A percentile compares a stretch with the other conserved stretches of the same genome.
Evolutionary conservation across 345 rosid species (phyloP).

Genomic region (Rhizophora mangle): DNA sequence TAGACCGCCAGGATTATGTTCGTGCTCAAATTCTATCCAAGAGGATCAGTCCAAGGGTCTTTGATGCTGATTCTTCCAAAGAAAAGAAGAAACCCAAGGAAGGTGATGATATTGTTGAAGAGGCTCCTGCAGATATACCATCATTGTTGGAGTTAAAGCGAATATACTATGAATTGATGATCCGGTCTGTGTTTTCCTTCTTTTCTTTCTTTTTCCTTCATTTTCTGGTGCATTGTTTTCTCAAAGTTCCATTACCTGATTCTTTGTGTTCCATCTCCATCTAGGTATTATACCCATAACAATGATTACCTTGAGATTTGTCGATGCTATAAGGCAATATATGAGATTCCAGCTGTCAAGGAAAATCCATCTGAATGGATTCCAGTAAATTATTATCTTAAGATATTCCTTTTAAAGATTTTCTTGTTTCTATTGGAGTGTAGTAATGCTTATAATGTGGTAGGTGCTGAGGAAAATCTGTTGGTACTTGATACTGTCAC

Average conservation of each 20-base stretch:
- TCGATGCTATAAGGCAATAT: conserved; percentile 89
- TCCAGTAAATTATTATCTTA: conserved; percentile 46
- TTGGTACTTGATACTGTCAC: conserved; percentile 73
- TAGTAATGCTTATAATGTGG: conserved; percentile 3
- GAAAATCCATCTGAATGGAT: conserved; percentile 73
- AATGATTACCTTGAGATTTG: conserved; percentile 87
- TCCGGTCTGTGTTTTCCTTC: conserved; percentile 43
- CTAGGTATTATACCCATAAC: conserved; percentile 74
- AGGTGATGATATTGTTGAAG: conserved; percentile 79
- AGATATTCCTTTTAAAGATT: background rate
- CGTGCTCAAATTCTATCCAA: conserved; percentile 95
- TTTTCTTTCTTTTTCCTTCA: background rate
- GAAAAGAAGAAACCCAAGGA: conserved; percentile 94
- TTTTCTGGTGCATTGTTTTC: background rate
- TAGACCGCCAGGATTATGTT: conserved; percentile 88
- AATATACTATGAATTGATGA: conserved; percentile 85
- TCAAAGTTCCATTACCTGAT: conserved; percentile 1
- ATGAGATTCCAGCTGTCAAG: conserved; percentile 83
- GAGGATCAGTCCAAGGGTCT: conserved; percentile 89
- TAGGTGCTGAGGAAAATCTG: conserved; percentile 80
- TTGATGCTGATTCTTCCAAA: conserved; percentile 68
- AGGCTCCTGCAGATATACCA: conserved; percentile 98
- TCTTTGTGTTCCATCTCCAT: conserved; percentile 9
- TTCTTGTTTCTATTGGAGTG: background rate
- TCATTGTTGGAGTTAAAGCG: conserved; percentile 72